Percentiles rank a stretch among this genome's conserved stretches.
phyloP scores from a whole-genome alignment of 2,329 filamentous ascomycete genomes.

The Bipolaris zeicola region DNA sequence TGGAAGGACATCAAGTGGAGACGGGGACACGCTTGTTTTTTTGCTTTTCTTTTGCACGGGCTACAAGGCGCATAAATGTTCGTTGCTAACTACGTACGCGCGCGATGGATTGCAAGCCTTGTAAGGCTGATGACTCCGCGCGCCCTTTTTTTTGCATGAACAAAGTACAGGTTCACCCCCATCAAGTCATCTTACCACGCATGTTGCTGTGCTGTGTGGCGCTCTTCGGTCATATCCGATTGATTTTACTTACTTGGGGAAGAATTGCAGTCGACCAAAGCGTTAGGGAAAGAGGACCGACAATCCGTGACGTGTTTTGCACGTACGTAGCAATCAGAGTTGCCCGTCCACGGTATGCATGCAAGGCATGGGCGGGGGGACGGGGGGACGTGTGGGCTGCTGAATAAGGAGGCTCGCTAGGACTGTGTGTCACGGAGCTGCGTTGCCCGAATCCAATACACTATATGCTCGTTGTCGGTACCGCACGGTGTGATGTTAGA shows the following conservation, averaged over 20 bases:
- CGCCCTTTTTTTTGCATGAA: constrained; percentile 5
- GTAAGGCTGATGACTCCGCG: constrained; percentile 15
- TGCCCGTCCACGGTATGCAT: neutral
- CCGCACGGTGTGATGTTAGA: constrained; percentile 1
- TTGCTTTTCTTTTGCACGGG: constrained; percentile 3
- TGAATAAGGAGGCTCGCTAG: neutral
- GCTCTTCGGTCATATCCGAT: constrained; percentile 12
- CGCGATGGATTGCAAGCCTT: constrained; percentile 11
- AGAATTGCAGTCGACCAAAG: constrained; percentile 4
- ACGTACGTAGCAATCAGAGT: neutral
- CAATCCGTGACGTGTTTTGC: neutral
- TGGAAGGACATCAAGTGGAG: constrained; percentile 1
- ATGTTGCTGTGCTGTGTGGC: neutral
- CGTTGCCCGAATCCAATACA: neutral
- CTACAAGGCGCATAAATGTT: constrained; percentile 11
- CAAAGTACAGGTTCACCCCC: neutral
- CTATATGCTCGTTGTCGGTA: neutral
- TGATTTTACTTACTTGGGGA: neutral
- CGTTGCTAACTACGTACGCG: constrained; percentile 6
- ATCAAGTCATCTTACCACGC: neutral
- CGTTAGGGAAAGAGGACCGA: constrained; percentile 14
- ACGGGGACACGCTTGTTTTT: neutral
- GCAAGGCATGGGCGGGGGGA: neutral
- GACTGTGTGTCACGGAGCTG: neutral
- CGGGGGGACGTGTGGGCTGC: neutral